Evolutionary conservation across 2,329 filamentous ascomycete species (phyloP).

Genomic region (Penicillium brevicompactum): DNA sequence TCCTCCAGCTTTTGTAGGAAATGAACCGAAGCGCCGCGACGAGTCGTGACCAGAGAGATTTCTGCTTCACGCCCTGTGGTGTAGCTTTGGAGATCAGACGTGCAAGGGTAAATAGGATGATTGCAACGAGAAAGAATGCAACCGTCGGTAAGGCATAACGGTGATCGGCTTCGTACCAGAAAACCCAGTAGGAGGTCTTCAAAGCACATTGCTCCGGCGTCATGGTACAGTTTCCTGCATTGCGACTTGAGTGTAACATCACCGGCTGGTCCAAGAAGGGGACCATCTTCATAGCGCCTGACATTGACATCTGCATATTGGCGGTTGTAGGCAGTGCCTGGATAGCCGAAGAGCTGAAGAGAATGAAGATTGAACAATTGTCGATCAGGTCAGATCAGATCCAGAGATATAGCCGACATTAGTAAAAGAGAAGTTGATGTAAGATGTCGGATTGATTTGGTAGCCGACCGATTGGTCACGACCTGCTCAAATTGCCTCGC

Average conservation of each 20-base stretch:
- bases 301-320: conserved; percentile 15
- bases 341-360: too few relatives aligned
- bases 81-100: conserved; percentile 22
- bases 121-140: conserved; percentile 53
- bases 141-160: conserved; percentile 54
- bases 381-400: not conserved
- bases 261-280: conserved; percentile 29
- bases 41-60: conserved; percentile 24
- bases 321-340: conserved; percentile 1
- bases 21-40: conserved; percentile 40
- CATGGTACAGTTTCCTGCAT: conserved; percentile 22
- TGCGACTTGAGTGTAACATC: conserved; percentile 26
- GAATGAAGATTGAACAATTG: conserved; percentile 3
- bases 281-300: conserved; percentile 13
- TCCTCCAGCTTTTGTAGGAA: conserved; percentile 23
- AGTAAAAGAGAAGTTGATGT: not conserved
- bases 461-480: not conserved
- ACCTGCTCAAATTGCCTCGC: not conserved
- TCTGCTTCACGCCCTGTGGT: conserved; percentile 8
- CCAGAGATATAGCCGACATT: not conserved
- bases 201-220: conserved; percentile 30
- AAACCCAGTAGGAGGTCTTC: conserved; percentile 22
- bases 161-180: conserved; percentile 55
- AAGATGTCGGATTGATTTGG: not conserved
- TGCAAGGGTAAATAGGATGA: conserved; percentile 49